phyloP scores from a whole-genome alignment of 2,329 filamentous ascomycete species.

The Hypoxylon sp. region DNA sequence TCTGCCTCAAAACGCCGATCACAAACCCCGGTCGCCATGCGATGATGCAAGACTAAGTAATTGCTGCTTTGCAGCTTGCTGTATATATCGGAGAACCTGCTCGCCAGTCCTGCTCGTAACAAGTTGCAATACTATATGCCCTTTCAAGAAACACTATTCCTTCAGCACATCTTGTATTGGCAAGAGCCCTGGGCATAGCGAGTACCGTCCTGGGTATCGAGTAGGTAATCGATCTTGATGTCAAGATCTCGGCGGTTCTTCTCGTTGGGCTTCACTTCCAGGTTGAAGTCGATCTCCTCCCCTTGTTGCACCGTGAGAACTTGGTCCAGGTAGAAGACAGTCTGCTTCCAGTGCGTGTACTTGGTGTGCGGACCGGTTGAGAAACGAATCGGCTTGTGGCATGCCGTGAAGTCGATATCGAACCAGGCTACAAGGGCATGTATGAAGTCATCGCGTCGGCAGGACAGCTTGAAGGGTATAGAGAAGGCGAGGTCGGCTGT shows the following conservation, averaged over 20 bases:
- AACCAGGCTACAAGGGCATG: constrained; percentile 99
- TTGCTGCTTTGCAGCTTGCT: constrained; percentile 21
- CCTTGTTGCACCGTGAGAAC: constrained; percentile 91
- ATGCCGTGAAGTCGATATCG: constrained; percentile 97
- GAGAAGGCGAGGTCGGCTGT: constrained; percentile 86
- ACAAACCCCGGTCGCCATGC: constrained; percentile 35
- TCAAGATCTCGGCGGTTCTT: constrained; percentile 97
- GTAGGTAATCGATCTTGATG: constrained; percentile 85
- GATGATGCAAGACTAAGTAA: constrained; percentile 37
- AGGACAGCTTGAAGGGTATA: constrained; percentile 79
- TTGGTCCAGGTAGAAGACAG: constrained; percentile 96
- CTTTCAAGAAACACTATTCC: not conserved
- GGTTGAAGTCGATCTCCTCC: constrained; percentile 79
- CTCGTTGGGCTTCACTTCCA: constrained; percentile 88
- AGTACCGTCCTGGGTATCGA: constrained; percentile 80
- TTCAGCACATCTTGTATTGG: constrained; percentile 83
- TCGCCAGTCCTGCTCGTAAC: constrained; percentile 1
- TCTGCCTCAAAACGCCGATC: constrained; percentile 38
- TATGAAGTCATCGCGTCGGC: constrained; percentile 91
- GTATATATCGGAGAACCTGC: constrained; percentile 5
- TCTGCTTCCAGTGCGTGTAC: constrained; percentile 99
- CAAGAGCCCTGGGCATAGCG: constrained; percentile 77
- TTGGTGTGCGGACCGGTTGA: constrained; percentile 98
- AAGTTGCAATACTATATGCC: constrained; percentile 11
- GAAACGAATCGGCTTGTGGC: constrained; percentile 98